Base-by-base conservation (phyloP, 805 yeast genomes). In the Geotrichum ghanense region DNA sequence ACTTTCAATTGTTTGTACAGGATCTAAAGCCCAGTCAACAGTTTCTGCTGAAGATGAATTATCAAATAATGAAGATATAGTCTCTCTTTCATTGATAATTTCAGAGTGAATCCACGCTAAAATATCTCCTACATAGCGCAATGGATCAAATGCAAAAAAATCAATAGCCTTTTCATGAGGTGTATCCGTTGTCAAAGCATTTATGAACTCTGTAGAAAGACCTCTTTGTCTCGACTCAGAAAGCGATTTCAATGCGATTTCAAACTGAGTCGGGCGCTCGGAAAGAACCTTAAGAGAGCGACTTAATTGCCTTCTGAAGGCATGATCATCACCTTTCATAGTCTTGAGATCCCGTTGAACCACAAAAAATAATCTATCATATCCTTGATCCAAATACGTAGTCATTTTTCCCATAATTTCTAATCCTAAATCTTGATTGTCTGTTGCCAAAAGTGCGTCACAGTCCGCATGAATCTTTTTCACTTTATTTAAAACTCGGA, bases 51-150 rank as follows among this genome's bases (percentile, higher is more conserved):
- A 39, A 4, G 25, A 22, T 6, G 25, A 10, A 41, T 68, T 64
- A 42, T 72, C 72, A 47, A 90, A 79, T 44, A 90, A 64, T 17
- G 79, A 71, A 6, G 72, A 71, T 3, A 90, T 72, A 24, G 81
- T 71, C 58, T 92, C 98, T 37, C 79, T 73, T 62, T 92, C 98
- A 63, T 86, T 85, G 3, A 88, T 95, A 24, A 88, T 79, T 3
- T 85, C 73, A 1, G 89, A 76, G 59, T 92, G 97, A 1, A 88
- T 73, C 68, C 83, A 84, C 0, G 97, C 97, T 34, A 92, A 66
- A 25, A 92, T 72, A 59, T 88, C 96, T 22, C 97, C 95, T 16
- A 86, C 69, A 52, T 80, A 89, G 47, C 95, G 70, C 22, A 79
- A 69, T 1, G 96, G 84, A 59, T 90, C 95, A 60, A 83, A 83